phyloP scores from a whole-genome alignment of 2,329 filamentous ascomycete species.

The Fusarium avenaceum region DNA sequence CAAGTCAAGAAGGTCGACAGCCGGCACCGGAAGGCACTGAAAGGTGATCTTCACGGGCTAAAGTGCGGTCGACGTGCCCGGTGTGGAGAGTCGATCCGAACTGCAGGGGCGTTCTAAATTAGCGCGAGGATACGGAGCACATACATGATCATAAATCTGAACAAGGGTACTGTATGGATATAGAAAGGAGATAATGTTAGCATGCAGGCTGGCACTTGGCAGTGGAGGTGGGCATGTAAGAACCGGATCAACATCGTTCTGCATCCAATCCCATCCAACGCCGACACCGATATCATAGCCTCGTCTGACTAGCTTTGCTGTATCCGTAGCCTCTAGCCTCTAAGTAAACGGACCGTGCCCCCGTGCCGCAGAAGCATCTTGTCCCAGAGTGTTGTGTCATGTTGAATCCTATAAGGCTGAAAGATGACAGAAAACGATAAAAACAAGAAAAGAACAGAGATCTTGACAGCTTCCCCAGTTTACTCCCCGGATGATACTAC shows the following conservation, averaged over 20 bases:
- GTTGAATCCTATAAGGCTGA: constrained; percentile 30
- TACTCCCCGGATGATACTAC: neutral
- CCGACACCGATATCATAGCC: neutral
- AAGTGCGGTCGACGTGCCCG: constrained; percentile 18
- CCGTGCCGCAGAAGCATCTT: constrained; percentile 18
- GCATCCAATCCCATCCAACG: no score
- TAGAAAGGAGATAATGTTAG: neutral
- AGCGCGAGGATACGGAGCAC: no score
- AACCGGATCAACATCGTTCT: no score
- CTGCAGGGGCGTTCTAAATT: constrained; percentile 2
- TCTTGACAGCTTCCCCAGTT: neutral
- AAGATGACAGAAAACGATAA: constrained; percentile 1
- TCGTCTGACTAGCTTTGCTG: neutral
- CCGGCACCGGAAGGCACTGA: constrained; percentile 22
- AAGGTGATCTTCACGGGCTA: constrained; percentile 27
- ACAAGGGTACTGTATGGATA: neutral
- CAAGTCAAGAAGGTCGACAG: constrained; percentile 1
- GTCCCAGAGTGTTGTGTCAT: constrained; percentile 12
- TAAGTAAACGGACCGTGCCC: constrained; percentile 26
- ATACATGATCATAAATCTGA: neutral
- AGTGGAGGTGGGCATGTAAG: no score
- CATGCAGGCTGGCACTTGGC: neutral
- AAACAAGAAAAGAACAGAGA: neutral
- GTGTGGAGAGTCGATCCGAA: constrained; percentile 30
- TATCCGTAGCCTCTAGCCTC: no score